phyloP scores from a whole-genome alignment of 306 rosid species.

The Fragaria nilgerrensis region DNA sequence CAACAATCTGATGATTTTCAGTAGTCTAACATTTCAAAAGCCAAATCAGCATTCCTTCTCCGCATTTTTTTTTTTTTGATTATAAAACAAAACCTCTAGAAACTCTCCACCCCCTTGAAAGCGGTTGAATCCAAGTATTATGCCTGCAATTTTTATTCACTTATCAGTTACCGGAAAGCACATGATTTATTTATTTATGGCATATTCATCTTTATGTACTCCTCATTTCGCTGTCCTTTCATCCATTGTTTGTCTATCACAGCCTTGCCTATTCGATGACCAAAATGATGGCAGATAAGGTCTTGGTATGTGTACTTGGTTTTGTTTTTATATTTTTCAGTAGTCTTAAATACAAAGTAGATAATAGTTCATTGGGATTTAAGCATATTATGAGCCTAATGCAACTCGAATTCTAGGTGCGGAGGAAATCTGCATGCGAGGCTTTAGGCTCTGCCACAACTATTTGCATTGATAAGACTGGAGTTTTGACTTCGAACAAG shows the following conservation, averaged over 20 bases:
- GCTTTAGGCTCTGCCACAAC: conserved; percentile 93
- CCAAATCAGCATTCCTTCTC: no score
- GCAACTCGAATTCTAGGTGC: conserved; percentile 45
- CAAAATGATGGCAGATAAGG: conserved; percentile 96
- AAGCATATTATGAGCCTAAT: conserved; percentile 2
- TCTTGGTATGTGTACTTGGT: conserved; percentile 55
- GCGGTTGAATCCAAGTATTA: no score
- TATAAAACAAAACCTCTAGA: no score
- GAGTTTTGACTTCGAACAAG: conserved; percentile 75
- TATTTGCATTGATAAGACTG: conserved; percentile 93
- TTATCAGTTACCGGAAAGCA: no score
- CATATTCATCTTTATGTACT: background rate
- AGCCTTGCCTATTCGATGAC: conserved; percentile 96
- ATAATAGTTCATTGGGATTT: background rate
- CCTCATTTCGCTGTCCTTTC: background rate
- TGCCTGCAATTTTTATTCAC: no score
- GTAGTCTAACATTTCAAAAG: no score
- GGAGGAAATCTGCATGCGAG: conserved; percentile 95
- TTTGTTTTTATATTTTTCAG: conserved; percentile 11
- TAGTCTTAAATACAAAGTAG: background rate
- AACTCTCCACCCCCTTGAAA: no score
- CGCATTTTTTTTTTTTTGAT: no score
- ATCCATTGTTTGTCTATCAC: background rate
- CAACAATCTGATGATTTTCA: no score
- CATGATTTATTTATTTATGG: background rate